A percentile compares a stretch with the other conserved stretches of the same genome.
phyloP scores from a whole-genome alignment of 2,329 filamentous ascomycete species.

The Alternaria viburni region DNA sequence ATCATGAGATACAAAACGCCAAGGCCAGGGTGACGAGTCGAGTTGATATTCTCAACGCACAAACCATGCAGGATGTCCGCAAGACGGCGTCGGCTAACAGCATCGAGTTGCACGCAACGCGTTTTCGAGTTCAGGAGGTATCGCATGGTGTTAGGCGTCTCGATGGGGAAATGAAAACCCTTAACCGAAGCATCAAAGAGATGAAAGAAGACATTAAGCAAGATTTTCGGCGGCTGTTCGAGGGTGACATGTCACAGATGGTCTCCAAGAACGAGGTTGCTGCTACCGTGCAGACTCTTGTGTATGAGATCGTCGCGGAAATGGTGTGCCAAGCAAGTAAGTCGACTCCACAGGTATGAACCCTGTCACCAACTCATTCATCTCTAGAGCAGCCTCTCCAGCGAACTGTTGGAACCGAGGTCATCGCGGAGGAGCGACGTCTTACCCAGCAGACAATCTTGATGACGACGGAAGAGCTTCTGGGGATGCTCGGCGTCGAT shows the following conservation, averaged over 20 bases:
- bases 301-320: too few relatives aligned
- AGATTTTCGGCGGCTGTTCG: too few relatives aligned
- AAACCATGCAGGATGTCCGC: neutral
- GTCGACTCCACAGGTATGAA: neutral
- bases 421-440: neutral
- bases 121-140: neutral
- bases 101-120: neutral
- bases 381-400: neutral
- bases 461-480: neutral
- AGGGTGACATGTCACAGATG: too few relatives aligned
- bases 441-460: neutral
- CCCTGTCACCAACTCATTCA: neutral
- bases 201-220: neutral
- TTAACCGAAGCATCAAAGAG: neutral
- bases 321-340: neutral
- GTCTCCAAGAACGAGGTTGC: neutral
- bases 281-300: neutral
- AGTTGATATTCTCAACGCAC: neutral
- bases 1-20: neutral
- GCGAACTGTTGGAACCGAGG: neutral
- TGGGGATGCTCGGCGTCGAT: neutral
- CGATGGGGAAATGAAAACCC: too few relatives aligned
- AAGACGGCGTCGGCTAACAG: neutral
- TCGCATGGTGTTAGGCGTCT: neutral
- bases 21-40: neutral